phyloP scores from a whole-genome alignment of 2,329 filamentous ascomycete genomes.

The Hymenoscyphus albidus region DNA sequence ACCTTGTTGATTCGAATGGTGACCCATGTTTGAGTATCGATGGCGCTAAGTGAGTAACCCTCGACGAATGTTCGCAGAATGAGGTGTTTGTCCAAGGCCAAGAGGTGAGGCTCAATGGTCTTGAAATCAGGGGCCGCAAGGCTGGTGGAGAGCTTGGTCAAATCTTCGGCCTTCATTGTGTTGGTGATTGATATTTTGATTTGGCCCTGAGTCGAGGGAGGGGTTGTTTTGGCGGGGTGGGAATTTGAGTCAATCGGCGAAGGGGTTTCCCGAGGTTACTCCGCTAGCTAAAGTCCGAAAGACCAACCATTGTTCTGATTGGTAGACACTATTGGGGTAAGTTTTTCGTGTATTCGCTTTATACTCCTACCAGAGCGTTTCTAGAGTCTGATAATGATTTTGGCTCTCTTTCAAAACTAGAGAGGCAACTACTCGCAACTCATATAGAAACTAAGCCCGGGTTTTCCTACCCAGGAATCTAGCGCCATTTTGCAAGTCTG shows the following conservation, averaged over 20 bases:
- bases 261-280: neutral
- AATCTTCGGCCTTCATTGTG: conserved; percentile 56
- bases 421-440: no score
- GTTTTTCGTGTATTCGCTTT: no score
- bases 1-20: conserved; percentile 80
- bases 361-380: no score
- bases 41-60: conserved; percentile 68
- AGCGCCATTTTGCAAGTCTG: no score
- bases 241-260: conserved; percentile 2
- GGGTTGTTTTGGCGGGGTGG: conserved; percentile 3
- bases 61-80: conserved; percentile 82
- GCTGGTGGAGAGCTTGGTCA: conserved; percentile 48
- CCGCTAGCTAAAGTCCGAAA: neutral
- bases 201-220: neutral
- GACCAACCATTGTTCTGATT: no score
- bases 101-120: conserved; percentile 68
- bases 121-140: conserved; percentile 71
- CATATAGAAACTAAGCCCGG: no score
- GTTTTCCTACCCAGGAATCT: no score
- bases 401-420: no score
- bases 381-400: no score
- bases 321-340: no score
- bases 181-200: conserved; percentile 7
- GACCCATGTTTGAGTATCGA: conserved; percentile 80
- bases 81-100: conserved; percentile 80